Evolutionary conservation across 1,284 basidiomycete genomes (phyloP), one percentile per base, ranked within the genome.

Genomic region (Marasmius oreades): DNA sequence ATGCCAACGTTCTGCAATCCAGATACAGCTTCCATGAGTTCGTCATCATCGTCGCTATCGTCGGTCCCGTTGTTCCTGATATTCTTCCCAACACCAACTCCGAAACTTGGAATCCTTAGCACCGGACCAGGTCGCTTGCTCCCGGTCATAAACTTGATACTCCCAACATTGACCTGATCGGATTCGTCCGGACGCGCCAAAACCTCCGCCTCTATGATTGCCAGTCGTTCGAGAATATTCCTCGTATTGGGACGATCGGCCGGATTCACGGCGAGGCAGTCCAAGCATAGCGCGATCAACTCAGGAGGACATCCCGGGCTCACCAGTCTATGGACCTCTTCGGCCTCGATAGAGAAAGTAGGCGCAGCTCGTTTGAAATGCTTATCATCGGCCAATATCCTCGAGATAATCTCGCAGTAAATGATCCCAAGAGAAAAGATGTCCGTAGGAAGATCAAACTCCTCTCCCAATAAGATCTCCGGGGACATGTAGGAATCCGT

Each of bases 401-500:
- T 81, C 0, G 91, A 84, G 1, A 88, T 79, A 63, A 99, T 92
- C 74, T 99, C 96, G 66, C 92, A 91, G 65, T 97, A 90, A 64
- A 99, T 96, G 68, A 99, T 86, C 0, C 95, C 96, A 20, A 98
- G 82, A 5, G 93, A 95, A 71, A 93, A 98, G 11, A 98, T 86
- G 68, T 99, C 96, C 6, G 95, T 96, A 2, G 93, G 88, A 6
- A 98, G 82, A 67, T 93, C 90, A 65, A 98, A 98, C 65, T 93
- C 90, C 55, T 91, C 83, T 18, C 95, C 95, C 12, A 93, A 78
- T 6, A 98, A 77, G 63, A 99, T 97, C 71, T 98, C 96, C 0
- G 95, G 96, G 8, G 86, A 93, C 92, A 91, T 92, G 73, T 93
- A 93, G 2, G 91, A 90, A 67, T 98, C 95, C 0, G 95, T 98